Evolutionary conservation across 306 rosid genomes (phyloP).

Genomic region (Sophora flavescens): DNA sequence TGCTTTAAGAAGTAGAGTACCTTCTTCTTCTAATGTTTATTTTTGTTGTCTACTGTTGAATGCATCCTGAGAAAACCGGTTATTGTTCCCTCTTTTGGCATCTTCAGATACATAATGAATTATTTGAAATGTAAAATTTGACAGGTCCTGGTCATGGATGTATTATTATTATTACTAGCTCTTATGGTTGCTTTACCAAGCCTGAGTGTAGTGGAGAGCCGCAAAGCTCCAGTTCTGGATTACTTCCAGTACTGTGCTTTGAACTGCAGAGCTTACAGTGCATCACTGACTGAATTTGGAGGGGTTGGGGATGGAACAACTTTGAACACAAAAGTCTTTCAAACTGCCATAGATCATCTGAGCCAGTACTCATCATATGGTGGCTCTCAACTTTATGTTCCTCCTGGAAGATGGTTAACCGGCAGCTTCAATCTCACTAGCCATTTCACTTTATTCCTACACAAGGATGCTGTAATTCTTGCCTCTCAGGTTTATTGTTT

Average conservation of each 20-base stretch:
- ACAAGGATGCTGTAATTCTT: conserved; percentile 80
- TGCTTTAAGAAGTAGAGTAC: background rate
- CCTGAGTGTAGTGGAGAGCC: conserved; percentile 48
- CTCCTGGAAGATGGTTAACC: conserved; percentile 90
- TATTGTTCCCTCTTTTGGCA: background rate
- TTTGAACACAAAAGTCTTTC: conserved; percentile 72
- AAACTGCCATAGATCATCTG: conserved; percentile 66
- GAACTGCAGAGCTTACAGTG: conserved; percentile 73
- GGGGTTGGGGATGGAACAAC: conserved; percentile 87
- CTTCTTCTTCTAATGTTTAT: background rate
- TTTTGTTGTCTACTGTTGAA: background rate
- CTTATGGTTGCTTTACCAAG: conserved; percentile 41
- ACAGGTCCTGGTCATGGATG: conserved; percentile 56
- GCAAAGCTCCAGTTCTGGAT: background rate
- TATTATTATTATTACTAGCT: conserved; percentile 24
- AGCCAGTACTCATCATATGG: conserved; percentile 61
- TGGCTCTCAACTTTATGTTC: conserved; percentile 82
- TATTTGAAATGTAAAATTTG: conserved; percentile 35
- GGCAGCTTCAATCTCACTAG: conserved; percentile 94
- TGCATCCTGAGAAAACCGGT: background rate
- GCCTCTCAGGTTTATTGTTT: conserved; percentile 90
- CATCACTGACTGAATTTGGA: conserved; percentile 76
- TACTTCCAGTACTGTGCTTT: conserved; percentile 50
- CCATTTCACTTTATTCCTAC: conserved; percentile 83
- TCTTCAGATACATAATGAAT: background rate